phyloP scores from a whole-genome alignment of 2,329 filamentous ascomycete genomes.

The Emergomyces orientalis region DNA sequence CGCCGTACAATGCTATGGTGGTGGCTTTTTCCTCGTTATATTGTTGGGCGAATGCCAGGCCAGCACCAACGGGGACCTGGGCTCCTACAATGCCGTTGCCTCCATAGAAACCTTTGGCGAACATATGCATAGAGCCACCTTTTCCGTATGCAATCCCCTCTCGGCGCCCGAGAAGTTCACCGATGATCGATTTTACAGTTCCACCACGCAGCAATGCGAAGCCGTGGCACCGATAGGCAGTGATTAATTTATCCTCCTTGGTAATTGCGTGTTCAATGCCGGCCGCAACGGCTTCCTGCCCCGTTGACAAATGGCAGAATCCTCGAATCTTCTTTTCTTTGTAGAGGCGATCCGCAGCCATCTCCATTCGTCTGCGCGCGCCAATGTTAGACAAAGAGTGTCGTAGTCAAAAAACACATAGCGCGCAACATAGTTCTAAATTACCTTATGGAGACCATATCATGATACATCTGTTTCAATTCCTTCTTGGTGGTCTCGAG shows the following conservation, averaged over 20 bases:
- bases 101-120: conserved; percentile 93
- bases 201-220: conserved; percentile 95
- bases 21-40: conserved; percentile 82
- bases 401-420: neutral
- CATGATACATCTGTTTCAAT: conserved; percentile 97
- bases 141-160: conserved; percentile 98
- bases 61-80: conserved; percentile 93
- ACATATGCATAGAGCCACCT: conserved; percentile 99
- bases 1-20: conserved; percentile 85
- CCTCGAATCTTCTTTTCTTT: conserved; percentile 99
- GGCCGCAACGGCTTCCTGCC: conserved; percentile 93
- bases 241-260: conserved; percentile 89
- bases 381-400: neutral
- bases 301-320: conserved; percentile 97
- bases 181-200: conserved; percentile 83
- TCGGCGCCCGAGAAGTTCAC: conserved; percentile 86
- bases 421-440: conserved; percentile 22
- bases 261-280: conserved; percentile 95
- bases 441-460: conserved; percentile 93
- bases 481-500: conserved; percentile 93
- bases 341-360: conserved; percentile 97
- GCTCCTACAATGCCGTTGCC: conserved; percentile 99
- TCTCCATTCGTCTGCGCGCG: conserved; percentile 81
- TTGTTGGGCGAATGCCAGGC: conserved; percentile 93
- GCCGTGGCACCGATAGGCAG: conserved; percentile 97